These are phyloP conservation scores for Acanthamoeba culbertsoni DNA, from an alignment of 208 protist genomes.

Conservation along the genomic window DNA sequence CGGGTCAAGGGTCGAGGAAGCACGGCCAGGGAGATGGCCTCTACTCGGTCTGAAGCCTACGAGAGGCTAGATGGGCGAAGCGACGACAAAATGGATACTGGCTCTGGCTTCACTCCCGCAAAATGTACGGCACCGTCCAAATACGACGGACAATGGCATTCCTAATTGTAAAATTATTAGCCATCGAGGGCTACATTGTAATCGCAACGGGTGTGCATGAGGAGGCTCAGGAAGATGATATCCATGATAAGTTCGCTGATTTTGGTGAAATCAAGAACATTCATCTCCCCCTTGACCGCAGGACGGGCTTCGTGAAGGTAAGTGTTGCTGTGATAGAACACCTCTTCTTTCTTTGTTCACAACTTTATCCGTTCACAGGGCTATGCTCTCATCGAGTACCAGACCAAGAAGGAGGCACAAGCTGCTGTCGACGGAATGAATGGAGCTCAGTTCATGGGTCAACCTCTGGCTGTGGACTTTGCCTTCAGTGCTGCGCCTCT, in stretches of 20 bases:
- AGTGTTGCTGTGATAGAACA: neutral
- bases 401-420: constrained; percentile 67
- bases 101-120: neutral
- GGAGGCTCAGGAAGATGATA: constrained; percentile 73
- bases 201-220: constrained; percentile 75
- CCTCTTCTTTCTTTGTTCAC: neutral
- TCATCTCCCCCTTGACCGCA: constrained; percentile 72
- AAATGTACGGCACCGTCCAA: neutral
- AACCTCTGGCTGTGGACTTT: constrained; percentile 65
- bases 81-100: neutral
- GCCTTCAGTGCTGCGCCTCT: constrained; percentile 61
- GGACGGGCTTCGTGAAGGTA: constrained; percentile 74
- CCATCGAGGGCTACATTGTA: constrained; percentile 79
- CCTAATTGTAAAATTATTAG: neutral
- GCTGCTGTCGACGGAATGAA: constrained; percentile 66
- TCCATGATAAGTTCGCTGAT: constrained; percentile 75
- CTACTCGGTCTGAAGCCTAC: neutral
- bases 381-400: constrained; percentile 78
- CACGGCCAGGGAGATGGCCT: neutral
- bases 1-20: constrained; percentile 18
- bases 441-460: constrained; percentile 65
- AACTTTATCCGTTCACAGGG: constrained; percentile 63
- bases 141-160: neutral
- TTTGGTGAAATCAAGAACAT: constrained; percentile 77
- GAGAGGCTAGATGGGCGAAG: neutral